Conservation (phyloP, 495 filamentous ascomycete genomes). For the Neurospora intermedia region DNA sequence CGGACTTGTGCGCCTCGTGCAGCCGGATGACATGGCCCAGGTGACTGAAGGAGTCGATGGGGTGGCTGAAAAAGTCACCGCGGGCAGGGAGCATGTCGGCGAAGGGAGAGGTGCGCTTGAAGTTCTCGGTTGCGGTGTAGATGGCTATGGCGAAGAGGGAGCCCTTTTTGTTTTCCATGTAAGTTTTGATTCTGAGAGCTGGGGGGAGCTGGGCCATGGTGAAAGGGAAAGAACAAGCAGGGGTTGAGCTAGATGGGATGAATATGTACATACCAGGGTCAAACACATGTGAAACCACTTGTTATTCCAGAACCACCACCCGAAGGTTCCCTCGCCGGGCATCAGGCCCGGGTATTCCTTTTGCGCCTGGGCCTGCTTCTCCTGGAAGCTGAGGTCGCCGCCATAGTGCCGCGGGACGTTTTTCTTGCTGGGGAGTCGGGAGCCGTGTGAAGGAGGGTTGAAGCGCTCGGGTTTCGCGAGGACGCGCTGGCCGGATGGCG, state of each 20-base stretch:
- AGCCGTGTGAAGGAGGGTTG: conserved; percentile 73
- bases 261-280: conserved; percentile 48
- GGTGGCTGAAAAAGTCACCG: conserved; percentile 49
- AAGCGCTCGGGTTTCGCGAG: conserved; percentile 75
- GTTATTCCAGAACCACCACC: conserved; percentile 65
- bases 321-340: conserved; percentile 61
- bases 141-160: conserved; percentile 56
- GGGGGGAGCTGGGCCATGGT: background rate
- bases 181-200: background rate
- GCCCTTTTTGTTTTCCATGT: conserved; percentile 33
- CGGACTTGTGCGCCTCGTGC: conserved; percentile 53
- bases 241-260: background rate
- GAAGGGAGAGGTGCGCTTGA: conserved; percentile 60
- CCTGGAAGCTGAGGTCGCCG: conserved; percentile 44
- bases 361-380: conserved; percentile 48
- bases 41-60: conserved; percentile 45
- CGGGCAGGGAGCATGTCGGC: conserved; percentile 57
- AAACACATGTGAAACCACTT: conserved; percentile 66
- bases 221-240: background rate
- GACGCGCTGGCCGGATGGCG: conserved; percentile 28
- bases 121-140: conserved; percentile 58
- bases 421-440: conserved; percentile 42
- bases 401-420: conserved; percentile 52
- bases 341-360: conserved; percentile 75
- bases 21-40: conserved; percentile 58